Base-by-base conservation (phyloP, 768 basidiomycete species). In the Lactarius vividus region DNA sequence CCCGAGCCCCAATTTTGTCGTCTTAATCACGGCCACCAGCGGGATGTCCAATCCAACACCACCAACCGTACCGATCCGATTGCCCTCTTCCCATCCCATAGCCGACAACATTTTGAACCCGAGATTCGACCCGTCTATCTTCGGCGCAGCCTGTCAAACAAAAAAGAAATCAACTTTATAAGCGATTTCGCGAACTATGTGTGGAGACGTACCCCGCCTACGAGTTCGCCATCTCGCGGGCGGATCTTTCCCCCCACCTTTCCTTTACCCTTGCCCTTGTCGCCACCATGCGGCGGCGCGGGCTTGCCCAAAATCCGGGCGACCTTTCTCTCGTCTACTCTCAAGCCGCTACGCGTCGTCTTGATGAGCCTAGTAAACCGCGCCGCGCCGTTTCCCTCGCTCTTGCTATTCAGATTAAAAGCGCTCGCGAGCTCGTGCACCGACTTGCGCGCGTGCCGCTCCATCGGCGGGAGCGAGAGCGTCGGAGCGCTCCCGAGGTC, bases 1-100 rank as follows among this genome's bases (percentile, higher is more conserved):
- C 18, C 94, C 94, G 62, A 97, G 76, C 0, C 94, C 94, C 15
- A 89, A 79, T 77, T 92, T 96, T 20, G 92, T 88, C 66, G 84
- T 85, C 78, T 96, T 97, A 75, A 96, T 88, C 58, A 94, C 84
- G 15, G 92, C 94, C 0, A 86, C 86, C 61, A 97, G 78, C 39
- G 94, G 94, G 6, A 77, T 85, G 29, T 88, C 87, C 62, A 96
- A 75, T 37, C 65, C 26, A 15, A 11, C 49, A 0, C 92, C 92
- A 0, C 83, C 80, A 1, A 75, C 76, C 2, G 77, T 70, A 5
- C 94, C 94, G 71, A 96, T 94, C 15, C 83, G 79, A 49, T 85
- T 82, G 0, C 94, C 94, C 71, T 94, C 91, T 3, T 84, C 74
- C 94, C 94, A 96, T 49, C 96, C 96, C 96, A 98, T 97, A 66